Evolutionary conservation across 139 green algal species (phyloP), one percentile per base, ranked within the genome.

Genomic region (Volvox africanus): DNA sequence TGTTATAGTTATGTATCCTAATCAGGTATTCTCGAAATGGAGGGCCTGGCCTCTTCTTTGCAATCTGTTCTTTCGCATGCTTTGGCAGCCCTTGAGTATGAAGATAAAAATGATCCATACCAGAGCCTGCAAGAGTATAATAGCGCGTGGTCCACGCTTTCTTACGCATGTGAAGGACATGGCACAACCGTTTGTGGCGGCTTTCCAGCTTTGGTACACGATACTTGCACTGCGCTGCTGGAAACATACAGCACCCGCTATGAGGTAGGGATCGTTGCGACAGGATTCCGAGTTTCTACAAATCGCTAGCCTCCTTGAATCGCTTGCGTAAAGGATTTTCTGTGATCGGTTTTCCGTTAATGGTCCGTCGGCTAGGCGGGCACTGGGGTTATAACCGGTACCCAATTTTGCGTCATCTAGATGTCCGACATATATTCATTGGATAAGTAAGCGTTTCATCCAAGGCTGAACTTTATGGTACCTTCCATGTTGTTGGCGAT

Each of bases 111-210:
- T 1, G 71, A 89, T 24, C 19, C 19, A 0, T 22, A 3, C 14
- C 20, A 62, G n/a, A 84, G 82, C 0, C 16, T 76, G 9, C 36
- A 87, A 14, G 33, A 35, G 0, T 91, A 91, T 61, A 78, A 79
- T 30, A 87, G 22, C 22, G 88, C 88, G 32, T 67, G 50, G 17
- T 35, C 1, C 0, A 24, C 86, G 28, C 75, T 92, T 22, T 82
- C 68, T 5, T 94, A 81, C 77, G 32, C 89, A 0, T 35, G 92
- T 36, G 92, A 94, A n/a, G 14, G 50, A 61, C 44, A 86, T 75
- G 61, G 33, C 44, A 35, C 30, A 22, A 26, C 18, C 18, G 6
- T 35, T 67, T 84, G 36, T 35, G 82, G 55, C 62, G 30, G 0
- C 17, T 35, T 91, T 65, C 75, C 77, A 5, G 44, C 32, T 24